Conservation (phyloP, 768 basidiomycete species). For the Hypholoma sublateritium region DNA sequence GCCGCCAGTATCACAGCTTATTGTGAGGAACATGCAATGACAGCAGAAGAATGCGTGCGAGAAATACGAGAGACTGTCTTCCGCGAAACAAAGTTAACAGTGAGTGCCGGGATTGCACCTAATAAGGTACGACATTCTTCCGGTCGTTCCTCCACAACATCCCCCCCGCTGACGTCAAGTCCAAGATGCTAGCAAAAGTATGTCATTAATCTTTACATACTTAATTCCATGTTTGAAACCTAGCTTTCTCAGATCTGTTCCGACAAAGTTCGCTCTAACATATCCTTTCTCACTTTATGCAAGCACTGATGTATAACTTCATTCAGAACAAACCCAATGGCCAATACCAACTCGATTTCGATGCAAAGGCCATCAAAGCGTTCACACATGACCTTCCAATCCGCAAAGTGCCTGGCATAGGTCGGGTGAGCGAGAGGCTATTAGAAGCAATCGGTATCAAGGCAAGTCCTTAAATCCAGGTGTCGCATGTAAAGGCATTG, state of each 20-base stretch:
- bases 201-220: conserved; percentile 12
- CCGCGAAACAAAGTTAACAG: conserved; percentile 81
- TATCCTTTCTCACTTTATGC: not conserved
- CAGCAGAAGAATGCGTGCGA: conserved; percentile 72
- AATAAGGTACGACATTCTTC: conserved; percentile 65
- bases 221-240: not conserved
- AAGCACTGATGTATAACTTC: not conserved
- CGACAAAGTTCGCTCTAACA: conserved; percentile 59
- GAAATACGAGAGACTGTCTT: conserved; percentile 75
- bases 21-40: conserved; percentile 64
- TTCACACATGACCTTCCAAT: conserved; percentile 87
- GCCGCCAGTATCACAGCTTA: conserved; percentile 74
- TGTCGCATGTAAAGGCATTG: not conserved
- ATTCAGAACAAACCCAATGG: conserved; percentile 93
- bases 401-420: conserved; percentile 86
- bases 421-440: conserved; percentile 85
- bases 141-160: conserved; percentile 1
- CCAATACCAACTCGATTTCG: conserved; percentile 77
- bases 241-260: conserved; percentile 74
- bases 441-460: conserved; percentile 86
- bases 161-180: conserved; percentile 13
- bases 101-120: conserved; percentile 93
- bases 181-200: conserved; percentile 90
- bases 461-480: conserved; percentile 36
- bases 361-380: conserved; percentile 55